These are phyloP conservation scores for Pseudisothecium myosuroides DNA, from an alignment of 225 moss, liverwort and hornwort species.

Conservation along the genomic window DNA sequence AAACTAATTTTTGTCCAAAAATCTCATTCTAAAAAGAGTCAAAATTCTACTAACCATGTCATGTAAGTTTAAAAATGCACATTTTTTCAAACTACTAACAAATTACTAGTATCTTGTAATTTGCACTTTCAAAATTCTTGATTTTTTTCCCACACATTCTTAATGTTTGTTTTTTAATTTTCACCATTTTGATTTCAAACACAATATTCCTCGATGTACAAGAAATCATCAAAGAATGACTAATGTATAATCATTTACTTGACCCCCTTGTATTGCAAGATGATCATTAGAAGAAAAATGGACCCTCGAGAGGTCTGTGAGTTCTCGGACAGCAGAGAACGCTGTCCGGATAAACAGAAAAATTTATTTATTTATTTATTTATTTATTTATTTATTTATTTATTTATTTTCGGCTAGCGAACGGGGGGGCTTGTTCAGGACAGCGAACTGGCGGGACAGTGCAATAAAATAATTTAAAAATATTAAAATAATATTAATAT, in stretches of 20 bases:
- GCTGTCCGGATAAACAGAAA: too few relatives aligned
- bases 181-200: too few relatives aligned
- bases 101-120: background rate
- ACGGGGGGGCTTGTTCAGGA: too few relatives aligned
- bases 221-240: background rate
- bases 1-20: background rate
- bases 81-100: background rate
- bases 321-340: too few relatives aligned
- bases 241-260: background rate
- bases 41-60: background rate
- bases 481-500: too few relatives aligned
- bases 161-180: background rate
- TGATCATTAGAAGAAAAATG: too few relatives aligned
- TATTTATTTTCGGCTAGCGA: too few relatives aligned
- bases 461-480: too few relatives aligned
- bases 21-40: background rate
- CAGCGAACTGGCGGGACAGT: too few relatives aligned
- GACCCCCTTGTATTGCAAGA: background rate
- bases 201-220: background rate
- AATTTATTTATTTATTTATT: too few relatives aligned
- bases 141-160: background rate
- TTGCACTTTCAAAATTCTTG: background rate
- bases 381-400: too few relatives aligned
- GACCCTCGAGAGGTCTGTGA: too few relatives aligned
- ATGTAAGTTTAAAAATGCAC: fast-evolving